phyloP scores from a whole-genome alignment of 1,284 basidiomycete genomes.

The Xerocomus nothofagi region DNA sequence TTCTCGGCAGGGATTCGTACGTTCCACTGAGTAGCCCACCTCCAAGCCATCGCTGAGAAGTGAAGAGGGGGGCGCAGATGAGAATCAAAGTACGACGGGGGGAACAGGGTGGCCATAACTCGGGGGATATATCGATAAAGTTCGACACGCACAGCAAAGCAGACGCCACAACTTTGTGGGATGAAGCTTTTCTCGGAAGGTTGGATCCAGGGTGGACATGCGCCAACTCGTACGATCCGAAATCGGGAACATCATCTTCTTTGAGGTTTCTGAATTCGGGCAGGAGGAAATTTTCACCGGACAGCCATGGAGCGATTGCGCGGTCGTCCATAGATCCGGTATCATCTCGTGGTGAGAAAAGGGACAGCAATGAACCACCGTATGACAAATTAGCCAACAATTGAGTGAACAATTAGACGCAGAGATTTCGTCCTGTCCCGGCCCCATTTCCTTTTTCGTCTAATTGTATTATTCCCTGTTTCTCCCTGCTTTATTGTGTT shows the following conservation, averaged over 20 bases:
- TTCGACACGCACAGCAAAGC: slow-evolving; percentile 17
- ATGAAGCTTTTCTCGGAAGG: slow-evolving; percentile 17
- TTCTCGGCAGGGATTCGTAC: not conserved
- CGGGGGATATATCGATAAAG: slow-evolving; percentile 26
- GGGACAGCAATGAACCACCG: slow-evolving; percentile 16
- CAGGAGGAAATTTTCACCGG: slow-evolving; percentile 17
- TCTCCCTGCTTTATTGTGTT: slow-evolving; percentile 39
- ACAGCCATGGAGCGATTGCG: slow-evolving; percentile 14
- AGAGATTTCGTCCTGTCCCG: slow-evolving; percentile 11
- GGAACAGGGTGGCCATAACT: not conserved
- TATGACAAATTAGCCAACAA: slow-evolving; percentile 15
- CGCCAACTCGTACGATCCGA: slow-evolving; percentile 13
- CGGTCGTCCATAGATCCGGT: slow-evolving; percentile 27
- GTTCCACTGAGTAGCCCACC: not conserved
- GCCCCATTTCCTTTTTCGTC: slow-evolving; percentile 37
- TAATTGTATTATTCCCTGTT: slow-evolving; percentile 38
- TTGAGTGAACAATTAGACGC: slow-evolving; percentile 34
- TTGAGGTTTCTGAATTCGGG: slow-evolving; percentile 36
- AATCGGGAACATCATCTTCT: slow-evolving; percentile 25
- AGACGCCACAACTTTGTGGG: slow-evolving; percentile 10
- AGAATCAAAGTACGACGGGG: not conserved
- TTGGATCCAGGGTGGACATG: slow-evolving; percentile 9
- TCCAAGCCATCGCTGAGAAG: not conserved
- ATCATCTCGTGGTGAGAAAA: slow-evolving; percentile 20
- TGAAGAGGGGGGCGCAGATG: not conserved